Percentiles rank a stretch among this genome's conserved stretches.
Conservation (phyloP, 805 yeast species). For the Monosporozyma servazzii region DNA sequence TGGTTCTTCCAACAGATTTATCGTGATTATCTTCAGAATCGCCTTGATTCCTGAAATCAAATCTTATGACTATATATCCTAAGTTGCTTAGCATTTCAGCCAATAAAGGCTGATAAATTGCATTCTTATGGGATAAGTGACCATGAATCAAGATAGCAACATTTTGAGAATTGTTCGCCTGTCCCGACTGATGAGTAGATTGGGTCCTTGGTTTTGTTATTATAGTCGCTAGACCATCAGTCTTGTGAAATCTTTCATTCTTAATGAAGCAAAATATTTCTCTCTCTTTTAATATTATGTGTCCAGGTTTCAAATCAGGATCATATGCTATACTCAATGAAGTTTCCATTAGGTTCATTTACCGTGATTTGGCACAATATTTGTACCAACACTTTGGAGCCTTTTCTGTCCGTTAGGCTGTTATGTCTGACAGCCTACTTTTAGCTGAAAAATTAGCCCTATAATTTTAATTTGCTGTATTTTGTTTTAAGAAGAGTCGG, state of each 20-base stretch:
- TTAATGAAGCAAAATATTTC: not conserved
- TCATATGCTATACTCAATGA: not conserved
- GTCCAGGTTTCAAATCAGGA: not conserved
- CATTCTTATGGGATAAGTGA: conserved; percentile 73
- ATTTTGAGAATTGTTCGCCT: conserved; percentile 16
- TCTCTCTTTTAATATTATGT: not conserved
- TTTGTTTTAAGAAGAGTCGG: no score
- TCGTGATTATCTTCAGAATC: conserved; percentile 43
- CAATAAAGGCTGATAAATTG: conserved; percentile 57
- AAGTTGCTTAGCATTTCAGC: conserved; percentile 53
- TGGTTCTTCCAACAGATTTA: conserved; percentile 40
- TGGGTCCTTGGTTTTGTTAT: conserved; percentile 4
- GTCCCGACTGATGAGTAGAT: conserved; percentile 5
- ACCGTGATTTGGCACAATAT: not conserved
- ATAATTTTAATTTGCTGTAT: no score
- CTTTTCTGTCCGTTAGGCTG: not conserved
- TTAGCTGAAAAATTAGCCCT: no score
- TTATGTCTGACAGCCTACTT: no score
- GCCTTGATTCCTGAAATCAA: conserved; percentile 85
- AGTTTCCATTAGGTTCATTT: not conserved
- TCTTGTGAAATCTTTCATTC: not conserved
- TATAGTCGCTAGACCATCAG: conserved; percentile 4
- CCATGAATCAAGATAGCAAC: conserved; percentile 72
- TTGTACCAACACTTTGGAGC: not conserved
- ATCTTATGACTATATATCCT: conserved; percentile 60